phyloP scores from a whole-genome alignment of 805 yeast species.

The Candida maris region DNA sequence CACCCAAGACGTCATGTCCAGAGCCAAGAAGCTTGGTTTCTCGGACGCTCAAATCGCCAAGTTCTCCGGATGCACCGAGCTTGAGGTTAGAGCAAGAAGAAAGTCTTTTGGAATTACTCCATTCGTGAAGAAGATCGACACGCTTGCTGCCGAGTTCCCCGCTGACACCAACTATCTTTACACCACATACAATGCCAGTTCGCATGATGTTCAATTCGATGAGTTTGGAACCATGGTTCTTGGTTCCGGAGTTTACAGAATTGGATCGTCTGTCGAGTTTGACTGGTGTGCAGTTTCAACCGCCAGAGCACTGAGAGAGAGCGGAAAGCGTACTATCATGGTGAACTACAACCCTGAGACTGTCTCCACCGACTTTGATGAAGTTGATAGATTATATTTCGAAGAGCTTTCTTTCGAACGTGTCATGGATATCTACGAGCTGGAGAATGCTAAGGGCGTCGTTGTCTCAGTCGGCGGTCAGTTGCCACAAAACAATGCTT shows the following conservation, averaged over 20 bases:
- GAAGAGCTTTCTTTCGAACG: conserved; percentile 95
- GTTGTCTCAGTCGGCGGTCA: conserved; percentile 98
- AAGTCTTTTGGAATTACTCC: conserved; percentile 79
- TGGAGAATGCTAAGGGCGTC: conserved; percentile 85
- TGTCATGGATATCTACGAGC: conserved; percentile 94
- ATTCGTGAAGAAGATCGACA: conserved; percentile 94
- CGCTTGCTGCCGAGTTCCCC: conserved; percentile 98
- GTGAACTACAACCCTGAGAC: conserved; percentile 98
- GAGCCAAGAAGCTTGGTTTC: conserved; percentile 92
- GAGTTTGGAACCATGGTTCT: conserved; percentile 92
- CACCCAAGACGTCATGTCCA: conserved; percentile 62
- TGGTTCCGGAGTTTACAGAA: conserved; percentile 99
- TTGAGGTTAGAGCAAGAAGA: conserved; percentile 79
- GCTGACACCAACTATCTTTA: conserved; percentile 94
- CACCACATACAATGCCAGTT: conserved; percentile 91
- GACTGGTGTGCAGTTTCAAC: conserved; percentile 99
- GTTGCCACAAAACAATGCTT: conserved; percentile 94
- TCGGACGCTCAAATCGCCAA: conserved; percentile 89
- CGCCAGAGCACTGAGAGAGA: conserved; percentile 86
- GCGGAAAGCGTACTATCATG: conserved; percentile 90
- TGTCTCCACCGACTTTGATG: conserved; percentile 96
- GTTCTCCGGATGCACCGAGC: conserved; percentile 69
- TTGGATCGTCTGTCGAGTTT: conserved; percentile 97
- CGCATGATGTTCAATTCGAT: conserved; percentile 77
- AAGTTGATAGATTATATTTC: conserved; percentile 94